Base-by-base conservation (phyloP, 1,284 basidiomycete genomes). In the Ustilago sp. region DNA sequence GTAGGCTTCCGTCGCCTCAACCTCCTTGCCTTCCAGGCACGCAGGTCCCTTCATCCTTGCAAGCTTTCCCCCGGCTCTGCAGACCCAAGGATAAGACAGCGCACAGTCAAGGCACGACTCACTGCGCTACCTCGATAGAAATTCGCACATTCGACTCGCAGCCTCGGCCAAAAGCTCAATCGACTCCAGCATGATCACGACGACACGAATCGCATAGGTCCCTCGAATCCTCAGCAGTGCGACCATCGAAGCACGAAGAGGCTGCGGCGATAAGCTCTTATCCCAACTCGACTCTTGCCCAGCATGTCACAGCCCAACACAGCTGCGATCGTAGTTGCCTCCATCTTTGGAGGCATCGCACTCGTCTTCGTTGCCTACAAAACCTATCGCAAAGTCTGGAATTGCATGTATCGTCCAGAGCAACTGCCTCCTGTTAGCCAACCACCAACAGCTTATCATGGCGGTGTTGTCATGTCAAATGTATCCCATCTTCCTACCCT, bases 301-400 rank as follows among this genome's bases (percentile, higher is more conserved):
- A 61, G 38, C 62, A 83, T 83, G 81, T 70, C 66, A 28, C 81
- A 83, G 45, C 81, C 81, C 35, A 60, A 63, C 12, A 81, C 80
- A 9, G 81, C 81, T 41, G 81, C 72, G 56, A 80, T 81, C 36
- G 68, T 52, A 23, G 80, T 83, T 6, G 81, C 66, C 52, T 41
- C 71, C 60, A 83, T 83, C 66, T 83, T 83, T 56, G 70, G 69
- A 38, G 78, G 68, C 43, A 47, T 79, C 15, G 75, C 73, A 3
- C 61, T 66, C 55, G 31, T 79, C 52, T 78, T 72, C 53, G 67
- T 77, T 7, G 53, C 68, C 9, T 83, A 81, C 65, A 72, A 72
- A 48, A 41, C 61, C 15, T 82, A 82, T 58, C 36, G 61, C 55
- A 80, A 79, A 47, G 32, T 73, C 12, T 77, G 73, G 77, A 72